These are phyloP conservation scores for Garcileccinum viscosum DNA, from an alignment of 1,284 basidiomycete genomes.

Conservation along the genomic window DNA sequence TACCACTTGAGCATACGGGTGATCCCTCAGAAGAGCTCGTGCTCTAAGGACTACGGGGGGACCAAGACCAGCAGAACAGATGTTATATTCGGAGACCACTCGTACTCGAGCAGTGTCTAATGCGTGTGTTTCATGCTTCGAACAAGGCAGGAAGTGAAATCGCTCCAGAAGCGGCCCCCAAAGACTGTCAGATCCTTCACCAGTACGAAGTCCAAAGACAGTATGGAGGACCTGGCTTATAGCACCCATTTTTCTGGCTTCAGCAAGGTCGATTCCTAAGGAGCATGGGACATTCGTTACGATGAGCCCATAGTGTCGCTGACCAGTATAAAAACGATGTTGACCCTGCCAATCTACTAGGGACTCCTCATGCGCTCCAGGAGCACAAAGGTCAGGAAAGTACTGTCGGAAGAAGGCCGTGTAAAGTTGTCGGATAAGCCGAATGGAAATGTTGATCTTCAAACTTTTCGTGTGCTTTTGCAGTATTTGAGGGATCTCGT, in stretches of 20 bases:
- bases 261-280: constrained; percentile 4
- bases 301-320: not conserved
- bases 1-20: not conserved
- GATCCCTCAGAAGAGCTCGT: not conserved
- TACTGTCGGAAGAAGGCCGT: constrained; percentile 13
- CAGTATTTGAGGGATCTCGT: not conserved
- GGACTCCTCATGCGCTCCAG: not conserved
- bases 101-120: not conserved
- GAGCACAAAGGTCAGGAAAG: constrained; percentile 7
- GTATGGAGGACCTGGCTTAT: constrained; percentile 12
- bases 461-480: not conserved
- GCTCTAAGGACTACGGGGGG: not conserved
- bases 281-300: constrained; percentile 2
- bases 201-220: not conserved
- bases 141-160: not conserved
- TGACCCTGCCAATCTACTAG: constrained; percentile 9
- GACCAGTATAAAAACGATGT: constrained; percentile 7
- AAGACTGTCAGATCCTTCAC: too few relatives aligned
- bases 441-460: not conserved
- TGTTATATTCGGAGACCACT: not conserved
- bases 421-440: constrained; percentile 5
- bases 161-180: not conserved
- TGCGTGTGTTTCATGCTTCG: not conserved
- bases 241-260: constrained; percentile 7
- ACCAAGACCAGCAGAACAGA: not conserved